phyloP scores from a whole-genome alignment of 345 rosid species.

The Balakata baccata region DNA sequence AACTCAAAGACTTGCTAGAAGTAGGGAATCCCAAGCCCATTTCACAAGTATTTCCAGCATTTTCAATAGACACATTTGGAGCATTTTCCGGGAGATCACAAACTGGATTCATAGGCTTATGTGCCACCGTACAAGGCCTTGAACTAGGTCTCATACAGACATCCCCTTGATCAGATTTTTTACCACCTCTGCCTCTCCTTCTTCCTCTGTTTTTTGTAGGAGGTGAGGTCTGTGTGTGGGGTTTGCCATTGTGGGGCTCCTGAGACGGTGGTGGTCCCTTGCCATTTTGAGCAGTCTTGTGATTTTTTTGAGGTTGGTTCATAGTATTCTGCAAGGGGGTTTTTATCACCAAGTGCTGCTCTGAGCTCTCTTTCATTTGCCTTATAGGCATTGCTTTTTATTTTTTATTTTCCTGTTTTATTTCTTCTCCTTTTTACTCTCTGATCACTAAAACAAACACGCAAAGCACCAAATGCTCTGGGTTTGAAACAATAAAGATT shows the following conservation, averaged over 20 bases:
- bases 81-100: conserved; percentile 29
- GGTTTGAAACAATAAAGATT: conserved; percentile 23
- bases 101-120: conserved; percentile 46
- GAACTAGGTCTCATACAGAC: conserved; percentile 87
- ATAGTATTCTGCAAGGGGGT: conserved; percentile 55
- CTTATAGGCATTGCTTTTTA: conserved; percentile 62
- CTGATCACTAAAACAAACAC: conserved; percentile 19
- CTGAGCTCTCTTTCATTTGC: conserved; percentile 81
- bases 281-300: conserved; percentile 65
- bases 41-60: conserved; percentile 24
- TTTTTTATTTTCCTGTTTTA: background rate
- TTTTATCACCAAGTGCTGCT: conserved; percentile 68
- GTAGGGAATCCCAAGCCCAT: conserved; percentile 48
- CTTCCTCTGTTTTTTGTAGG: conserved; percentile 62
- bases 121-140: conserved; percentile 71
- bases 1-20: conserved; percentile 69
- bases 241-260: conserved; percentile 36
- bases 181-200: conserved; percentile 91
- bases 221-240: conserved; percentile 58
- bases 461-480: conserved; percentile 1
- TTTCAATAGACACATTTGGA: conserved; percentile 33
- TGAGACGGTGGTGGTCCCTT: conserved; percentile 58
- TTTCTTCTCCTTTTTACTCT: conserved; percentile 5
- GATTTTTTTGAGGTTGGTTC: conserved; percentile 50
- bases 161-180: conserved; percentile 89